Base-by-base conservation (phyloP, 2,329 filamentous ascomycete species). In the Torrubiella hemipterigena region DNA sequence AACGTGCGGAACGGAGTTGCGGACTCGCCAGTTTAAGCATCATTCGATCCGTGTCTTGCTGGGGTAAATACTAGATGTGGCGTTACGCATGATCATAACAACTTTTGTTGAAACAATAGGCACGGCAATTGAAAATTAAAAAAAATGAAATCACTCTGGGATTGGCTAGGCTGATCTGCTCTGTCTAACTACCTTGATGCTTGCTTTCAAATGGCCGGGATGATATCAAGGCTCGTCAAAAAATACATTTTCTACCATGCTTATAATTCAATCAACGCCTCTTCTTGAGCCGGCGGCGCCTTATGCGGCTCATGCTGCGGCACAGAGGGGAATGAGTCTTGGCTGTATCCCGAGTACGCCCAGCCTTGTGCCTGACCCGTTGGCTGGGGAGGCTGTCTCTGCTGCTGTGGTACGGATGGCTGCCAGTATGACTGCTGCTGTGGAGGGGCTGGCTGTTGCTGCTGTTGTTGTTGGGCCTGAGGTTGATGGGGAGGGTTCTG, bases 251-350 rank as follows among this genome's bases (percentile, higher is more conserved):
- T 5, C 17, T 24, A 14, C 8, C 22, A 26, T 30, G 15, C 6
- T 49, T 43, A 87, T 38, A 89, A 63, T 53, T 91, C 83, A 54
- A 91, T 91, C 46, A 91, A 56, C 36, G 76, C 80, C 55, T 89
- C 83, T 54, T 89, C 82, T 28, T 80, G 67, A 1, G 61, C 67
- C 11, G 69, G 69, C 45, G 65, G 63, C 49, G 54, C 46, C 38
- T 51, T 48, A 16, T 47, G 38, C 4, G 54, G 56, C 26, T 60
- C 58, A 30, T 55, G 65, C 31, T 58, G 56, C 10, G 70, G 73
- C 17, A 71, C 65, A 3, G 69, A 62, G 2, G 81, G 80, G 45
- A 84, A 83, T 3, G 68, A 59, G 16, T 77, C 70, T 45, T 73
- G 71, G 4, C 54, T 58, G 44, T 73, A 77, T 6, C 63, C 59